phyloP scores from a whole-genome alignment of 2,329 filamentous ascomycete species.

The Aurifilum marmelostoma region DNA sequence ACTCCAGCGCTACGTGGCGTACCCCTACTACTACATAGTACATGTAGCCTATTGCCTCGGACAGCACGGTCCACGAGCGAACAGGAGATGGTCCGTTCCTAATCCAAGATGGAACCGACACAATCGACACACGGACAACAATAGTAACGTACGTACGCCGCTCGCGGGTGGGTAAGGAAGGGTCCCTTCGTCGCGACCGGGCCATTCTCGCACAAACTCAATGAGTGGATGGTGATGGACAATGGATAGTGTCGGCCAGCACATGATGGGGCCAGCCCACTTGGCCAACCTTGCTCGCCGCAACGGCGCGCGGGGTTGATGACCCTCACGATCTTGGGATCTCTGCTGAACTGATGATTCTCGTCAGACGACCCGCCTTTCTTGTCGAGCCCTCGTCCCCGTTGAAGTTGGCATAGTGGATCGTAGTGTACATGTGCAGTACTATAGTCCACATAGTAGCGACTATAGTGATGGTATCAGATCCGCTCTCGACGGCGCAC shows the following conservation, averaged over 20 bases:
- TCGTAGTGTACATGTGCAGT: not conserved
- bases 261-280: not conserved
- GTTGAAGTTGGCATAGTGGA: not conserved
- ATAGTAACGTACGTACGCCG: not conserved
- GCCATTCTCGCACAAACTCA: slow-evolving; percentile 13
- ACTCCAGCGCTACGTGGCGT: not conserved
- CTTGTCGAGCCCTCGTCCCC: slow-evolving; percentile 4
- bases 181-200: slow-evolving; percentile 4
- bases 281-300: slow-evolving; percentile 5
- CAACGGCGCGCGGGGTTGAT: slow-evolving; percentile 12
- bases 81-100: slow-evolving; percentile 8
- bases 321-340: slow-evolving; percentile 14
- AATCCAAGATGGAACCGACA: slow-evolving; percentile 9
- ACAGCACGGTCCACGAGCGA: not conserved
- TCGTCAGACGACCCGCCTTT: slow-evolving; percentile 14
- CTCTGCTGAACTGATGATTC: not conserved
- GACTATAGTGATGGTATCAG: not conserved
- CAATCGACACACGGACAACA: not conserved
- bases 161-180: not conserved
- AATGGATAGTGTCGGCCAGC: not conserved
- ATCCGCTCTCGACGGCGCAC: slow-evolving; percentile 14
- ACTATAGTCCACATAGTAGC: not conserved
- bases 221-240: not conserved
- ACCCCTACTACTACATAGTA: not conserved
- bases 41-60: not conserved